Percentiles rank a stretch among this genome's conserved stretches.
Evolutionary conservation across 1,284 basidiomycete genomes (phyloP).

Genomic region (Grifola frondosa): DNA sequence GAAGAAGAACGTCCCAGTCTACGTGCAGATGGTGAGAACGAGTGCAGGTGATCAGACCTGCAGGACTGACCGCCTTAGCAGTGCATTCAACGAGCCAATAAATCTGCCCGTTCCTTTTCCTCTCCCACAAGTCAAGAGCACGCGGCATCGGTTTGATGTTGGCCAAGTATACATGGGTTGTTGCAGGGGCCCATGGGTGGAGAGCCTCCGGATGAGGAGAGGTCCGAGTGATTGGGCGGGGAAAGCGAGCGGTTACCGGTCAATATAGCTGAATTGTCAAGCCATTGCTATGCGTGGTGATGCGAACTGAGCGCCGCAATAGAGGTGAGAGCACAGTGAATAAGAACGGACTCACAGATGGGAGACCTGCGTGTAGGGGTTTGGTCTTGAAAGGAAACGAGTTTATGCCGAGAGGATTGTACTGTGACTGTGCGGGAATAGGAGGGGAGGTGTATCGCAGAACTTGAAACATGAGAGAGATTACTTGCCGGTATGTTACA

Average conservation of each 20-base stretch:
- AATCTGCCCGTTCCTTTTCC: conserved; percentile 44
- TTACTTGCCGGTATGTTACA: no score
- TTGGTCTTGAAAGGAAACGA: conserved; percentile 75
- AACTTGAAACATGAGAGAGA: no score
- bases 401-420: conserved; percentile 55
- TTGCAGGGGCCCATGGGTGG: conserved; percentile 63
- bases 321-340: no score
- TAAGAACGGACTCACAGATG: conserved; percentile 66
- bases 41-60: conserved; percentile 24
- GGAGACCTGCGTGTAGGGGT: conserved; percentile 61
- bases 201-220: conserved; percentile 78
- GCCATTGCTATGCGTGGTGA: conserved; percentile 75
- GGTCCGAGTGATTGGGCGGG: conserved; percentile 78
- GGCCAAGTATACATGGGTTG: conserved; percentile 32
- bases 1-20: conserved; percentile 48
- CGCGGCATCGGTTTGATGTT: conserved; percentile 32
- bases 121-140: conserved; percentile 53
- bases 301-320: no score
- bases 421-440: conserved; percentile 57
- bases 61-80: conserved; percentile 52
- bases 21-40: no score
- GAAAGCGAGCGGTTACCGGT: conserved; percentile 73
- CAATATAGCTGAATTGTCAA: conserved; percentile 51
- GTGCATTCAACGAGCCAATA: conserved; percentile 58
- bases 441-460: conserved; percentile 62